Percentiles rank a stretch among this genome's conserved stretches.
phyloP scores from a whole-genome alignment of 345 rosid genomes.

The Microcos paniculata region DNA sequence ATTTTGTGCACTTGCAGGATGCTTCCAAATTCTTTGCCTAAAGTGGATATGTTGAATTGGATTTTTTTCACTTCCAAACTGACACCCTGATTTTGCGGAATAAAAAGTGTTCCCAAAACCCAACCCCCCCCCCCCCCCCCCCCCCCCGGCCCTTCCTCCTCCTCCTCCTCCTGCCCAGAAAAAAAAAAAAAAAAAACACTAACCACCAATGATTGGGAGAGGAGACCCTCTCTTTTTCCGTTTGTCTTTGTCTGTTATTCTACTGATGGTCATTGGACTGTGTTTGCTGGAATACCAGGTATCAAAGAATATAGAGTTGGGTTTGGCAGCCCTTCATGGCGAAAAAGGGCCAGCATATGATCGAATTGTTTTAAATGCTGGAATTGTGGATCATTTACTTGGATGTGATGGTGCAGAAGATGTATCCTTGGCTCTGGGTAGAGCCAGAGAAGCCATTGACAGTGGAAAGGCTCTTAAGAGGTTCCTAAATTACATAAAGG shows the following conservation, averaged over 20 bases:
- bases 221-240: neutral
- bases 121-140: neutral
- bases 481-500: slow-evolving; percentile 74
- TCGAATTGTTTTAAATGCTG: slow-evolving; percentile 84
- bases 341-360: slow-evolving; percentile 88
- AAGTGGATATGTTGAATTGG: neutral
- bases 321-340: slow-evolving; percentile 77
- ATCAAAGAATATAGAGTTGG: slow-evolving; percentile 82
- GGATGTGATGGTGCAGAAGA: slow-evolving; percentile 89
- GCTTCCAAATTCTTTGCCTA: neutral
- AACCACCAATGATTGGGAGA: neutral
- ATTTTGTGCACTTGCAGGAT: neutral
- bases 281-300: slow-evolving; percentile 35
- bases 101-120: neutral
- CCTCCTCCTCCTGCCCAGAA: neutral
- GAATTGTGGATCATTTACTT: slow-evolving; percentile 83
- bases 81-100: neutral
- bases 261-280: neutral
- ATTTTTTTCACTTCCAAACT: neutral
- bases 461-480: slow-evolving; percentile 81
- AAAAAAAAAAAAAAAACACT: too few relatives aligned
- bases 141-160: too few relatives aligned
- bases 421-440: slow-evolving; percentile 55
- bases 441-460: slow-evolving; percentile 92
- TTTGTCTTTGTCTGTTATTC: neutral